These are phyloP conservation scores for Pachyrhizus erosus DNA, from an alignment of 306 rosid genomes.

Conservation along the genomic window DNA sequence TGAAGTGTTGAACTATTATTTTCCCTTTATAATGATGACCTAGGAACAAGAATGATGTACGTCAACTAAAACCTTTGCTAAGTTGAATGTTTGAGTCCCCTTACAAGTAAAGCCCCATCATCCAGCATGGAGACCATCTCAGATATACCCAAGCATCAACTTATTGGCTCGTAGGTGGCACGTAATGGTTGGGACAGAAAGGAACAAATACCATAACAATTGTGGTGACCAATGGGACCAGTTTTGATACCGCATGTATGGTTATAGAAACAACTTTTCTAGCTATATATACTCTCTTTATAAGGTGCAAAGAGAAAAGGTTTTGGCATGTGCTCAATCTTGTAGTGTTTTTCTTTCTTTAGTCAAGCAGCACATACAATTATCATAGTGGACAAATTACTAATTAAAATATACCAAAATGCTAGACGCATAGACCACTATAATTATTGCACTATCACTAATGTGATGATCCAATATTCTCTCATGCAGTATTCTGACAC, in stretches of 20 bases:
- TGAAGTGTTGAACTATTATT: too few species aligned
- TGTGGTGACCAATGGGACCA: constrained; percentile 54
- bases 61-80: neutral
- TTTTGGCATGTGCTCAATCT: constrained; percentile 29
- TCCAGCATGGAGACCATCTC: neutral
- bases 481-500: neutral
- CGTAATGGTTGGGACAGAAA: neutral
- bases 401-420: constrained; percentile 45
- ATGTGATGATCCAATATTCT: constrained; percentile 20
- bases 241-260: constrained; percentile 61
- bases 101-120: neutral
- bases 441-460: constrained; percentile 48
- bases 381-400: constrained; percentile 41
- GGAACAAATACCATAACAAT: constrained; percentile 40
- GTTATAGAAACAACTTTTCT: constrained; percentile 34
- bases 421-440: constrained; percentile 40
- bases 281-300: constrained; percentile 50
- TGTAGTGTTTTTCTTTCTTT: constrained; percentile 29
- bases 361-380: constrained; percentile 30
- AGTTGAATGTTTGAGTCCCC: neutral
- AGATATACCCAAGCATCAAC: neutral
- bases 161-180: neutral
- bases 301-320: constrained; percentile 54
- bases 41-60: neutral
- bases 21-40: neutral